Evolutionary conservation across 2,329 filamentous ascomycete species (phyloP), one percentile per base, ranked within the genome.

Genomic region (Alternaria gansuensis): DNA sequence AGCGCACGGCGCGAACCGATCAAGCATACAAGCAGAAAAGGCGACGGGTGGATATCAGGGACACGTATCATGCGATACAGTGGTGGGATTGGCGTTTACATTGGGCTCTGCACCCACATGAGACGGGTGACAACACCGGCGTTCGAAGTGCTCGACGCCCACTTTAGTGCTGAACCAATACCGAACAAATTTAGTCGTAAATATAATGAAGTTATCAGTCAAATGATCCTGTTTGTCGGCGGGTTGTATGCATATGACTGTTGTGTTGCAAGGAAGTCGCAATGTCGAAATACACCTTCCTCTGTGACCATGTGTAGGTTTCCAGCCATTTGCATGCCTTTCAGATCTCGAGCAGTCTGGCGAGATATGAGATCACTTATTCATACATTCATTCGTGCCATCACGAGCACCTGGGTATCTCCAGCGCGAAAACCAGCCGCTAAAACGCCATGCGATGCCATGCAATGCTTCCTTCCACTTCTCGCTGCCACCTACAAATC

Each of bases 401-500:
- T 23, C 14, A 31, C 40, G 33, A 26, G 34, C 36, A 21, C 46
- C 3, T 48, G 65, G 64, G 64, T 68, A 66, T 66, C 61, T 60
- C 59, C 57, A 39, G 46, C 57, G 33, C 49, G 11, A 40, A 53
- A 54, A 34, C 28, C 28, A 23, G 46, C 5, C 24, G n/a, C 41
- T 40, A 24, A 44, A 51, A 45, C 54, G 26, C 34, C 26, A 36
- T 13, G 21, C 46, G 34, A 54, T 29, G 37, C 54, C 29, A 48
- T 48, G 31, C 31, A 36, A 48, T 26, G 13, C 29, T 34, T 17
- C 17, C 17, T 17, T 33, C 21, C 44, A 48, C 7, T 24, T 1
- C 21, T n/a, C 17, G 11, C 29, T 48, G 13, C 29, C 31, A 24
- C 7, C 70, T 66, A 75, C 17, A 76, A 46, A 63, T 89, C 84